Base-by-base conservation (phyloP, 352 stramenopile species). In the Phytophthora cactorum region DNA sequence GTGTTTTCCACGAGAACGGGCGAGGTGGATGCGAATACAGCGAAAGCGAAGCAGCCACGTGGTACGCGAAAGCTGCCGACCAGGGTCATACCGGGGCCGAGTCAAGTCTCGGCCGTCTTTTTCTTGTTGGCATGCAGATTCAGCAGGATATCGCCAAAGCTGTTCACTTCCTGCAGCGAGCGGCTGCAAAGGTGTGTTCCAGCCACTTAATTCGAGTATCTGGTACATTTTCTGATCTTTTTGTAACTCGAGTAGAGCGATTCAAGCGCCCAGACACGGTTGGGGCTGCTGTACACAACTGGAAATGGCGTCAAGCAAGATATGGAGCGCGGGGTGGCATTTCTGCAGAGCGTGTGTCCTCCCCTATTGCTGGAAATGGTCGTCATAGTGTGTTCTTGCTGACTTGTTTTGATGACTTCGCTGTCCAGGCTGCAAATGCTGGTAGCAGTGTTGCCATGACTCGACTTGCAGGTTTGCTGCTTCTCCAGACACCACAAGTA, bases 151-250 rank as follows among this genome's bases (percentile, higher is more conserved):
- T 77, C 11, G 70, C 50, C 15, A 83, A 86, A 59, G 82, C 82
- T 1, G 77, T 90, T 54, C 84, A 94, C 55, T 92, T 85, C 46
- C 68, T 92, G 32, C 84, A 91, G 38, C 75, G 79, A 12, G 82
- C 86, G 15, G 80, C 81, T 1, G 57, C 61, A 5, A 88, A 88
- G 75, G 79, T 84, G 28, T 7, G 41, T 53, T 29, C 9, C 0
- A 10, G 0, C 9, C 27, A n/a, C 4, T 15, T 49, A 12, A 29
- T 9, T 41, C 4, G 25, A 17, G 25, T 38, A 43, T 45, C 28
- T 36, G 29, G 11, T 27, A 22, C 15, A 39, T 11, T 8, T 28
- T 25, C 31, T 54, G 2, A 11, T 41, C 8, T 53, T 36, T 27
- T 38, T 51, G 38, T 25, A 1, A 49, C 51, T 29, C 17, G 17